Conservation (phyloP, 2,329 filamentous ascomycete genomes). For the Shiraia sp. region DNA sequence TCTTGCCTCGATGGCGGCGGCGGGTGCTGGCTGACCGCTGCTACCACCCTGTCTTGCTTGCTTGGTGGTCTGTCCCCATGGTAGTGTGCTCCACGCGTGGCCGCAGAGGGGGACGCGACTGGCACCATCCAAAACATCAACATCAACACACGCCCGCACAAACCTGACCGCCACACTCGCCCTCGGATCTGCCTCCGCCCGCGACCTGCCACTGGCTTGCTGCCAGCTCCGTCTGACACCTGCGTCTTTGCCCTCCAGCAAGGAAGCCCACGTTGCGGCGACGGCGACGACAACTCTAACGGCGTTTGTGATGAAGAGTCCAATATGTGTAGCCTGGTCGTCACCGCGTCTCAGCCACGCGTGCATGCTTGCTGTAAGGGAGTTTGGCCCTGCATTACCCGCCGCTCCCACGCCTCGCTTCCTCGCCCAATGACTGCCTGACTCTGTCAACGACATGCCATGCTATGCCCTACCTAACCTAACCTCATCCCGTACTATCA, state of each 20-base stretch:
- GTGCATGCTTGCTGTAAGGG: conserved; percentile 14
- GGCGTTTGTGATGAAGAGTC: no score
- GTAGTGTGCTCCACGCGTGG: conserved; percentile 2
- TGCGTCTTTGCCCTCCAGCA: conserved; percentile 4
- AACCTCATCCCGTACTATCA: no score
- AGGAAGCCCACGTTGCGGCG: conserved; percentile 3
- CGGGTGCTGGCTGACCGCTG: no score
- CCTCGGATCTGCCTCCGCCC: neutral
- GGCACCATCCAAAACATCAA: conserved; percentile 3
- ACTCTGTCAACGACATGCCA: conserved; percentile 1
- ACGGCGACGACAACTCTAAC: no score
- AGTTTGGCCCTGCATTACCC: conserved; percentile 20
- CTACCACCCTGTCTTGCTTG: no score
- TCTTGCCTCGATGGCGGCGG: no score
- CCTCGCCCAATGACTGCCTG: conserved; percentile 11
- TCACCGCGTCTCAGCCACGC: conserved; percentile 19
- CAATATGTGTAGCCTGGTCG: conserved; percentile 6
- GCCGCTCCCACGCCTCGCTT: conserved; percentile 12
- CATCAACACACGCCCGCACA: conserved; percentile 2
- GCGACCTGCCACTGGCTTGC: conserved; percentile 1
- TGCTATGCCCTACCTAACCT: no score
- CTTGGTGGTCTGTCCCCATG: no score
- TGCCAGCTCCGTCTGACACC: neutral
- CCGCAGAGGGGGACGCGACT: conserved; percentile 4
- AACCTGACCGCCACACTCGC: neutral